Evolutionary conservation across 78 protist genomes (phyloP), one percentile per base, ranked within the genome.

Genomic region (Dictyostelium capitatum): DNA sequence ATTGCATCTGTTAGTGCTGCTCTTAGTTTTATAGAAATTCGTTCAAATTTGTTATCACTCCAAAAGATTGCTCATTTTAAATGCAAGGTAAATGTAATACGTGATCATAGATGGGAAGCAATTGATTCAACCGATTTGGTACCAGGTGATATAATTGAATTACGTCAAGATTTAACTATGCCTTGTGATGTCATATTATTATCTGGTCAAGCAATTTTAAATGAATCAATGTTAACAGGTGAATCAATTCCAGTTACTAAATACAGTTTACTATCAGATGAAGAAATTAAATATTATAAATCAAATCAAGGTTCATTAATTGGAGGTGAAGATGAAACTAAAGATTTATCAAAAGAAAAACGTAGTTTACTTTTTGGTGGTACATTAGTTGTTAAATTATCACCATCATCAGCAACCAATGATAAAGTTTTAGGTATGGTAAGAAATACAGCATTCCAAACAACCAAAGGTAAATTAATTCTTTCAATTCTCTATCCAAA

Each of bases 221-320:
- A 99, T 80, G 99, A 99, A 92, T 74, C 99, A 25, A 92, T 97
- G 93, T 97, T 99, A 51, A 99, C 99, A 0, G 99, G 99, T 47
- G 99, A 98, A 83, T 94, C 98, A 0, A 94, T 95, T 6, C 99
- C 99, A 0, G 94, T 87, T 0, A 25, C 80, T 1, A 94, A 94
- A 87, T 77, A 89, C 30, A 73, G 69, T 62, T 25, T 90, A 23
- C 23, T 83, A 7, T 1, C 15, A 17, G 77, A 87, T 46, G 89
- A 32, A 3, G 89, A 81, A 6, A 32, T 74, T 2, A 80, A 69
- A 3, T 8, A 20, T 15, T 46, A 69, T 46, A 4, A 8, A 17
- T n/a, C n/a, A 15, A 62, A 62, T 17, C n/a, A 62, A 6, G 23
- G 23, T 15, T 19, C 15, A 62, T 9, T 25, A 23, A 23, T 25